Base-by-base conservation (phyloP, 2,329 filamentous ascomycete genomes). In the Aspergillus melleus region DNA sequence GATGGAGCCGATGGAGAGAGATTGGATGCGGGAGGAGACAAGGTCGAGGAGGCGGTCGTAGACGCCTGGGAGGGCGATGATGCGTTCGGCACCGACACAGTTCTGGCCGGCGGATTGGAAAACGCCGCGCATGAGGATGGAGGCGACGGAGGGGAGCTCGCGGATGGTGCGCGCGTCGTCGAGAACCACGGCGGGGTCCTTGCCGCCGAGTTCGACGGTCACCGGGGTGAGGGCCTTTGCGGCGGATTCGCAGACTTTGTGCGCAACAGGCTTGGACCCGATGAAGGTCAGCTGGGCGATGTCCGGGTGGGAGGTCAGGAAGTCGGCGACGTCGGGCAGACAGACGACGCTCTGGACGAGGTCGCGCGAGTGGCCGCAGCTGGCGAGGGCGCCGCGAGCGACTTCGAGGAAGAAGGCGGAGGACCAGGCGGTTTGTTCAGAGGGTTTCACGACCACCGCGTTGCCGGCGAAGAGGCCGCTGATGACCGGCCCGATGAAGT, bases 31-130 rank as follows among this genome's bases (percentile, higher is more conserved):
- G 11, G 90, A 88, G 54, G 87, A 84, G 20, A 99, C 85, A 61
- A 87, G 82, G 5, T 81, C 76, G 55, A 96, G 79, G 22, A 99
- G 84, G 58, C 81, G 81, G 63, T 90, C 83, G 79, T 98, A 96
- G 54, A 91, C 83, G n/a, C 79, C 81, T 1, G 91, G 88, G 16
- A 90, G 84, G 24, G 90, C 91, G 67, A 98, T 88, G 71, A 98
- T 88, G 58, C 95, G 90, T 79, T 99, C 95, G 66, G 97, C 94
- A 57, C 95, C 95, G 72, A 99, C 94, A 77, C 95, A 99, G 79
- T 99, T 99, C 76, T 99, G 95, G 1, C 95, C 95, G 16, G 92
- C 89, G 54, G 92, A 92, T 77, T 99, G 95, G 78, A 98, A 99
- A 10, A 91, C 92, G 55, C 94, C 95, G 55, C 95, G 88, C 79